Base-by-base conservation (phyloP, 768 basidiomycete species). In the Panaeolus cyanescens region DNA sequence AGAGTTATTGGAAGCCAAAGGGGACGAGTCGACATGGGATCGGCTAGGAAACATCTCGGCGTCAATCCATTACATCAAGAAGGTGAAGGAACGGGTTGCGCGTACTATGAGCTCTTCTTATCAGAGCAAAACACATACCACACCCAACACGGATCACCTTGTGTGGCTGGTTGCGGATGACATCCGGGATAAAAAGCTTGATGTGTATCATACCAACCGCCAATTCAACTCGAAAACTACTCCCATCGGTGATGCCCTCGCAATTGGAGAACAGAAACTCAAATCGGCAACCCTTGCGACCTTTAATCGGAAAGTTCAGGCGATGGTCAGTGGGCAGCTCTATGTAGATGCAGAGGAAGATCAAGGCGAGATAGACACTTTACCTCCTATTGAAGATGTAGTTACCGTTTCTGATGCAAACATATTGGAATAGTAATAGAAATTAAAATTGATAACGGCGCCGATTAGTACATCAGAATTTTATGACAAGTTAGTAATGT, bases 11-110 rank as follows among this genome's bases (percentile, higher is more conserved):
- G 30, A 10, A 0, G 55, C 55, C 20, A 56, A 56, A 75, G 76
- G 74, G 0, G n/a, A 75, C 0, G 62, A 69, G 42, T 59, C 67
- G 0, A 67, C 61, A 1, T 77, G 74, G 73, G 71, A 77, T 32
- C 57, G 59, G 0, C 60, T 75, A 0, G 74, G 72, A 0, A 56
- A 78, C 28, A 72, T 74, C 19, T 76, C 72, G 0, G 72, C 75
- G 0, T 61, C 63, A 0, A 60, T 76, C 1, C 60, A 68, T 4
- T 64, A 68, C 9, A 55, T 77, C 0, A 68, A 73, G 22, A 50
- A 22, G 2, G 63, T 77, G 54, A 69, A 70, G 19, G 70, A 72
- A 45, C 67, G 69, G 30, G 67, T 75, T 2, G 32, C 59, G 1
- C 13, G 1, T 4, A 62, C 67, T 0, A 54, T 77, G 17, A 55